phyloP scores from a whole-genome alignment of 2,329 filamentous ascomycete genomes.

The Colletotrichum aenigma region DNA sequence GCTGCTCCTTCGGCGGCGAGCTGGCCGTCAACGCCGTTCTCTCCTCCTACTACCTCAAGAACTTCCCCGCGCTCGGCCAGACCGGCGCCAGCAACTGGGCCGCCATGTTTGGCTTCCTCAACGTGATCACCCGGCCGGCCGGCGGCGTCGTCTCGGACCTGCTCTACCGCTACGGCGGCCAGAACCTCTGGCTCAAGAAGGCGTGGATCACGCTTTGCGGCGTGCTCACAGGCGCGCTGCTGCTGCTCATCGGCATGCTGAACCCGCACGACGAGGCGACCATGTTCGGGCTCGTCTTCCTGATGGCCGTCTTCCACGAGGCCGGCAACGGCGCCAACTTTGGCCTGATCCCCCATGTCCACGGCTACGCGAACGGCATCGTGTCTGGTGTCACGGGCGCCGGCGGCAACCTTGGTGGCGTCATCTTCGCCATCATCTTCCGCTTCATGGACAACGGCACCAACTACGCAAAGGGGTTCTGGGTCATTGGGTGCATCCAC shows the following conservation, averaged over 20 bases:
- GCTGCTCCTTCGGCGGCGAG: slow-evolving; percentile 67
- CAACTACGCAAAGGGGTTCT: slow-evolving; percentile 73
- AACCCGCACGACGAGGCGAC: slow-evolving; percentile 65
- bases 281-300: slow-evolving; percentile 78
- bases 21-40: slow-evolving; percentile 67
- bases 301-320: slow-evolving; percentile 83
- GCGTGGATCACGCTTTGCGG: slow-evolving; percentile 69
- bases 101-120: slow-evolving; percentile 77
- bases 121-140: slow-evolving; percentile 69
- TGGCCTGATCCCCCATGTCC: slow-evolving; percentile 84
- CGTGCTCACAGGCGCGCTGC: slow-evolving; percentile 60
- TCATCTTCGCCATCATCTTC: slow-evolving; percentile 85
- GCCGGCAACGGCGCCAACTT: slow-evolving; percentile 88
- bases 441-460: slow-evolving; percentile 68
- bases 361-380: slow-evolving; percentile 79
- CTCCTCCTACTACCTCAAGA: slow-evolving; percentile 61
- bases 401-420: slow-evolving; percentile 82
- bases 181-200: slow-evolving; percentile 48
- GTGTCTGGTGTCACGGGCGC: slow-evolving; percentile 82
- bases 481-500: slow-evolving; percentile 81
- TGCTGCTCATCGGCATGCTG: slow-evolving; percentile 66
- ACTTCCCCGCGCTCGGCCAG: slow-evolving; percentile 62
- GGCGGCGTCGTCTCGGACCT: slow-evolving; percentile 64
- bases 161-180: slow-evolving; percentile 45
- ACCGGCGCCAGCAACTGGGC: slow-evolving; percentile 66